Evolutionary conservation across 495 filamentous ascomycete genomes (phyloP), one percentile per base, ranked within the genome.

Genomic region (Cercophora samala): DNA sequence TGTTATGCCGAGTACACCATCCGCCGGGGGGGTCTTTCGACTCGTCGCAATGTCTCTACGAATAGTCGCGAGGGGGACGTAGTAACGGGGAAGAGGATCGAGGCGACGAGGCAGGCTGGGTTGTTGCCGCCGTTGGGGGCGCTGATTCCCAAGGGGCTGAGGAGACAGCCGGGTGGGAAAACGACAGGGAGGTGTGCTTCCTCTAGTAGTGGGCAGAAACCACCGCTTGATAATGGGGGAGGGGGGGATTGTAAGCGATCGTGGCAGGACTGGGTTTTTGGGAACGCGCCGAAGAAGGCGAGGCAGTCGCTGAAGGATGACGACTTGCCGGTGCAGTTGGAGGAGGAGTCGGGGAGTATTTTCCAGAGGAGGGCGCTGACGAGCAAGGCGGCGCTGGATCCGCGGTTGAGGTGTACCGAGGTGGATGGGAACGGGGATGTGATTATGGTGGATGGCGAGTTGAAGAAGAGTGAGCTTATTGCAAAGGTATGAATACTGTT

Each of bases 401-500:
- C 91, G 46, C 87, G 89, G 68, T 78, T 99, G 70, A 85, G 95
- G 64, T 99, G 95, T 73, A 99, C 95, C 1, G 95, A 99, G 77
- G 91, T 98, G 70, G 93, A 97, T 70, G 89, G 89, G 70, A 90
- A 91, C 72, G 95, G 95, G n/a, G 89, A 96, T 66, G 92, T 97
- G 51, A 95, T 92, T n/a, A 83, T 97, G 59, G 89, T 96, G 11
- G 95, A 93, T 77, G 93, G 93, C 62, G 95, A 99, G 77, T 97
- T 97, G 77, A 94, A 93, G 78, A 99, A 98, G 83, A 91, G 86
- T 69, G 95, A 99, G 79, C 83, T 99, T 9, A 98, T 96, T 74
- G 92, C 93, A 42, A 99, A 93, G 87, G 94, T 97, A 80, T 18
- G 83, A 82, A 58, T 5, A 19, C 1, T 4, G 18, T 19, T 21